Conservation (phyloP, 2,329 filamentous ascomycete species). For the Hirsutella minnesotensis region DNA sequence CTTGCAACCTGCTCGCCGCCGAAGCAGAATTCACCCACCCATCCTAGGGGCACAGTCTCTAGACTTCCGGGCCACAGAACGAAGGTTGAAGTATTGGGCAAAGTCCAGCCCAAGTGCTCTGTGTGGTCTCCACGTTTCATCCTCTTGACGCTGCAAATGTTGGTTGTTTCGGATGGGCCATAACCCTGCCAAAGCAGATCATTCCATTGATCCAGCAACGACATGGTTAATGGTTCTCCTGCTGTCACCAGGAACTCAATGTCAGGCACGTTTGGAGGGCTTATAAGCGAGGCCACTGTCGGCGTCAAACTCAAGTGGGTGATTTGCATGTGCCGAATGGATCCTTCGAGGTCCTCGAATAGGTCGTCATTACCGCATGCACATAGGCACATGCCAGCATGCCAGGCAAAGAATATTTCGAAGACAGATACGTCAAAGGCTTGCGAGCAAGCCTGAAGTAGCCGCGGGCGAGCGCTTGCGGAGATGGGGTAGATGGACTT, state of each 20-base stretch:
- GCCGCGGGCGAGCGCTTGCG: slow-evolving; percentile 30
- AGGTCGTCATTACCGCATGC: slow-evolving; percentile 62
- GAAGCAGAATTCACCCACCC: slow-evolving; percentile 75
- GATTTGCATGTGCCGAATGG: slow-evolving; percentile 50
- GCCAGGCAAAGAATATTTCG: slow-evolving; percentile 81
- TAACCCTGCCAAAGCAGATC: slow-evolving; percentile 67
- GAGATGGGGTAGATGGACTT: slow-evolving; percentile 51
- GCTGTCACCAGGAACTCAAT: slow-evolving; percentile 71
- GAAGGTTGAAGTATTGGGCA: slow-evolving; percentile 66
- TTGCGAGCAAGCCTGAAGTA: slow-evolving; percentile 75
- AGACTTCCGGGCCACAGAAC: slow-evolving; percentile 39
- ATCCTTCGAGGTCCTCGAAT: slow-evolving; percentile 58
- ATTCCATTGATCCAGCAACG: slow-evolving; percentile 59
- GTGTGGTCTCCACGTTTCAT: slow-evolving; percentile 47
- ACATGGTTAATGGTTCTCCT: slow-evolving; percentile 66
- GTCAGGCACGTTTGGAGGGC: slow-evolving; percentile 53
- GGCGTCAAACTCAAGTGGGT: slow-evolving; percentile 82
- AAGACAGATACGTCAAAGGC: slow-evolving; percentile 84
- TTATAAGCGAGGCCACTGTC: slow-evolving; percentile 67
- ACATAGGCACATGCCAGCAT: slow-evolving; percentile 66
- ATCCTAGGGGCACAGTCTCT: slow-evolving; percentile 52
- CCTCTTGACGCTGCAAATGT: slow-evolving; percentile 68
- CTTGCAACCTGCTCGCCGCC: slow-evolving; percentile 70
- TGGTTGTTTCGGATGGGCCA: slow-evolving; percentile 76
- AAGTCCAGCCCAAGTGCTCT: slow-evolving; percentile 63